These are phyloP conservation scores for Phtheirospermum japonicum DNA, from an alignment of 257 asterid genomes.

Conservation along the genomic window DNA sequence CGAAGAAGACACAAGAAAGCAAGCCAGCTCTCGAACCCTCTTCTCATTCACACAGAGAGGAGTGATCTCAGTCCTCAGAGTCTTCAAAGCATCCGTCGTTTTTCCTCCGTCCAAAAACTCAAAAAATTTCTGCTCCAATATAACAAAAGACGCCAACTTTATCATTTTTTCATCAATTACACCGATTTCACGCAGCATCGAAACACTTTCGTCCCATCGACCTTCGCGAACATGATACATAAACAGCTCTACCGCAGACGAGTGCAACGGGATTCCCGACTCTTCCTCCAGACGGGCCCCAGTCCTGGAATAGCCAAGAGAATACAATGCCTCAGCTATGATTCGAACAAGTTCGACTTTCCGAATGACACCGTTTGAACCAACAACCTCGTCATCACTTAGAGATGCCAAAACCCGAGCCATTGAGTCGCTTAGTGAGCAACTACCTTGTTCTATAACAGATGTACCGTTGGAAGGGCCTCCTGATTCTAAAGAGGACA, in stretches of 20 bases:
- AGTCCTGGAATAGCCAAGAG: conserved; percentile 70
- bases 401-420: conserved; percentile 57
- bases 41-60: conserved; percentile 50
- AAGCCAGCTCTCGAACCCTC: conserved; percentile 65
- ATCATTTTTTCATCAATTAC: conserved; percentile 47
- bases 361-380: conserved; percentile 63
- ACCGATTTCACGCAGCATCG: conserved; percentile 49
- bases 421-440: conserved; percentile 55
- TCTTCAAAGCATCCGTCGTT: conserved; percentile 69
- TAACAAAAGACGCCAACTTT: conserved; percentile 59
- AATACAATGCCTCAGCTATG: conserved; percentile 72
- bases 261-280: conserved; percentile 64
- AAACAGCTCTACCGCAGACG: conserved; percentile 54
- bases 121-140: conserved; percentile 78
- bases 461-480: conserved; percentile 48
- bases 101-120: conserved; percentile 60
- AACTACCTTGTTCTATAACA: conserved; percentile 50
- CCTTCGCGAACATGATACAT: conserved; percentile 76
- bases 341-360: conserved; percentile 72
- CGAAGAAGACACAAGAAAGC: conserved; percentile 48
- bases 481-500: conserved; percentile 44
- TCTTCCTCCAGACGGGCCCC: conserved; percentile 75
- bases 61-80: conserved; percentile 71
- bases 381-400: conserved; percentile 66
- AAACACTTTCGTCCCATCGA: conserved; percentile 78